Evolutionary conservation across 805 yeast genomes (phyloP), one percentile per base, ranked within the genome.

Genomic region (Dipodascus geniculatus): DNA sequence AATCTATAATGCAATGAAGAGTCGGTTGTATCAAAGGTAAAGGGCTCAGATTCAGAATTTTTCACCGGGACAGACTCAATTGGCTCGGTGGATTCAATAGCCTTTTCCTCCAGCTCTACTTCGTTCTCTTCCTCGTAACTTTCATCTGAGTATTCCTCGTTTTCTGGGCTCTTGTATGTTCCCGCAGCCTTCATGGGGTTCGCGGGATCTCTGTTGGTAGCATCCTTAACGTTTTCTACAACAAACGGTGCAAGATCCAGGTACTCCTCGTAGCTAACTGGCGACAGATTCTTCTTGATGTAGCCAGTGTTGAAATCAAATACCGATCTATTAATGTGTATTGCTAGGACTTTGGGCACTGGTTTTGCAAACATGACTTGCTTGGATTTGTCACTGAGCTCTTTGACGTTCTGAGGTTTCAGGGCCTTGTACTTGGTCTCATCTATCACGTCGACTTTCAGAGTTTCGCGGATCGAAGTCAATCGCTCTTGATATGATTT

Each of bases 291-390:
- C 66, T 91, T 91, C 58, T 87, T 78, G 23, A 88, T 85, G 74
- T 78, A 79, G 56, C 86, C 93, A 0, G 96, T 85, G 54, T 79
- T 73, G 53, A 93, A 87, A 67, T 91, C 97, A 67, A 89, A 91
- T 14, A 87, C 96, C 1, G 96, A 87, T 63, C 99, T 79, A 66
- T 91, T 91, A 57, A 91, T 85, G 67, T 93, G 98, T 48, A 91
- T 77, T 53, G 91, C 80, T 49, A 91, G 73, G 20, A 68, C 60
- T 24, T 63, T 66, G 54, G 87, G 74, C 9, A 89, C 84, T 0
- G 97, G 96, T 62, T 90, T 76, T 22, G 88, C 77, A 58, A 89
- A 78, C 61, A 80, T 75, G 22, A 83, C 83, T 64, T 90, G 96
- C 66, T 89, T 90, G 1, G 90, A 82, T 68, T 91, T 91, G 51